Conservation (phyloP, 169 alveolate species). For the Theileria equi region DNA sequence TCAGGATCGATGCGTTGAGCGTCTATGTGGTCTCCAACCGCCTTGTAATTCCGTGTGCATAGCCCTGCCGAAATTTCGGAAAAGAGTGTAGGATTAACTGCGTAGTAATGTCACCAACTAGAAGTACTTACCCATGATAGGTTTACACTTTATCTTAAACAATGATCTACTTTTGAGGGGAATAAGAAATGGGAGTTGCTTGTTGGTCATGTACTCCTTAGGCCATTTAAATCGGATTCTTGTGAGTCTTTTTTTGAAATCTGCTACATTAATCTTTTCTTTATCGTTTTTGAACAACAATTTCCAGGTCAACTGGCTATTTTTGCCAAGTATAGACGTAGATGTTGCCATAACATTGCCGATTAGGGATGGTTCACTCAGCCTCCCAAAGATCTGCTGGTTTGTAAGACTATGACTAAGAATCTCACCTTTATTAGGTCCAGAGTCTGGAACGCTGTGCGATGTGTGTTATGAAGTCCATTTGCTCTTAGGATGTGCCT, state of each 20-base stretch:
- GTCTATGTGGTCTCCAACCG: no score
- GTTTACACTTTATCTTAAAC: conserved; percentile 41
- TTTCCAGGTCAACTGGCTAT: conserved; percentile 20
- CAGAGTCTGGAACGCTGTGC: conserved; percentile 22
- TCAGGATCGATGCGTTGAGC: neutral
- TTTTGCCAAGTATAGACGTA: neutral
- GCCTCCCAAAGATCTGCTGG: conserved; percentile 47
- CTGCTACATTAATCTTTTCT: conserved; percentile 20
- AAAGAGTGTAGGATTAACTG: no score
- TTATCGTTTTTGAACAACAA: conserved; percentile 17
- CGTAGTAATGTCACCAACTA: no score
- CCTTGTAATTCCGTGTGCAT: no score
- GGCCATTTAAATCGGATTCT: conserved; percentile 44
- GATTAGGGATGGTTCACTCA: conserved; percentile 50
- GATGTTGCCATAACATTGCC: conserved; percentile 55
- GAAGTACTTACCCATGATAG: no score
- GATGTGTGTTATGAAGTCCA: neutral
- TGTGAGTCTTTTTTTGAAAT: conserved; percentile 28
- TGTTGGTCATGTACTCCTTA: conserved; percentile 33
- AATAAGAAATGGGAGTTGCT: conserved; percentile 47
- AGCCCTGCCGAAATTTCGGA: no score
- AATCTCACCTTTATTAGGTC: conserved; percentile 45
- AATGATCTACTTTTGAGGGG: conserved; percentile 47
- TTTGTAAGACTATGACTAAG: neutral
- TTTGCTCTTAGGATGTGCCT: no score